Percentiles rank a stretch among this genome's conserved stretches.
phyloP scores from a whole-genome alignment of 1,284 basidiomycete species.

The Cutaneotrichosporon cutaneum region DNA sequence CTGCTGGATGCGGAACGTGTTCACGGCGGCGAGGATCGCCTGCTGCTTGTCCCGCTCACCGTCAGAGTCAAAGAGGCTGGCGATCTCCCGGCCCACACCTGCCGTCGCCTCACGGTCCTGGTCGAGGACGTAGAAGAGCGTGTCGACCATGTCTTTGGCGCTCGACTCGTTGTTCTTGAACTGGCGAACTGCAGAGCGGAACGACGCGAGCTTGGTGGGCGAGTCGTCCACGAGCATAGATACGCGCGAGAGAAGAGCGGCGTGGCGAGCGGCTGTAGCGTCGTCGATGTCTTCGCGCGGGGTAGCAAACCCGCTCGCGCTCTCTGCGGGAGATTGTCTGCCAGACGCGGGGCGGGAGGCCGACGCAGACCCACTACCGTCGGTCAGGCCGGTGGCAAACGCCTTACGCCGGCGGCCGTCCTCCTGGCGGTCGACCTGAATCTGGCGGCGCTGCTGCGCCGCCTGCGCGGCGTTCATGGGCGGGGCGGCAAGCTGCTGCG shows the following conservation, averaged over 20 bases:
- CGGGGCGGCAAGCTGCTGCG: constrained; percentile 40
- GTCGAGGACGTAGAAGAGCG: constrained; percentile 81
- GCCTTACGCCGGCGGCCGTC: constrained; percentile 51
- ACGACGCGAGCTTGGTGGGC: constrained; percentile 68
- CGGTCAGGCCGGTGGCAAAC: constrained; percentile 64
- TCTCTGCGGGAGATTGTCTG: constrained; percentile 16
- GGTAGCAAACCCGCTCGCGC: constrained; percentile 38
- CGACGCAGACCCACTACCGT: constrained; percentile 3
- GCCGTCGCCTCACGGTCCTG: constrained; percentile 71
- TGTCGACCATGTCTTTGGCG: constrained; percentile 80
- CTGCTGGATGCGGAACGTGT: constrained; percentile 79
- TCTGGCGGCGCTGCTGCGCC: constrained; percentile 43
- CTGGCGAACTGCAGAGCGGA: constrained; percentile 75
- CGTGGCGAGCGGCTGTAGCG: constrained; percentile 58
- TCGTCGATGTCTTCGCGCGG: constrained; percentile 51
- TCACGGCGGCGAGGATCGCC: constrained; percentile 73
- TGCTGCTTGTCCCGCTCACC: constrained; percentile 72
- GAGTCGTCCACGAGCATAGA: constrained; percentile 68
- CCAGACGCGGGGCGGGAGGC: constrained; percentile 12
- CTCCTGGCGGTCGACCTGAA: constrained; percentile 46
- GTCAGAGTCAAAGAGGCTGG: constrained; percentile 72
- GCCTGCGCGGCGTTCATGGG: constrained; percentile 44
- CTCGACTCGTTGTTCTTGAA: constrained; percentile 76
- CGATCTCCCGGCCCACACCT: constrained; percentile 71
- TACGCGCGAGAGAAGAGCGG: constrained; percentile 67